Percentiles rank a stretch among this genome's conserved stretches.
Conservation (phyloP, 2,329 filamentous ascomycete genomes). For the Rosellinia necatrix region DNA sequence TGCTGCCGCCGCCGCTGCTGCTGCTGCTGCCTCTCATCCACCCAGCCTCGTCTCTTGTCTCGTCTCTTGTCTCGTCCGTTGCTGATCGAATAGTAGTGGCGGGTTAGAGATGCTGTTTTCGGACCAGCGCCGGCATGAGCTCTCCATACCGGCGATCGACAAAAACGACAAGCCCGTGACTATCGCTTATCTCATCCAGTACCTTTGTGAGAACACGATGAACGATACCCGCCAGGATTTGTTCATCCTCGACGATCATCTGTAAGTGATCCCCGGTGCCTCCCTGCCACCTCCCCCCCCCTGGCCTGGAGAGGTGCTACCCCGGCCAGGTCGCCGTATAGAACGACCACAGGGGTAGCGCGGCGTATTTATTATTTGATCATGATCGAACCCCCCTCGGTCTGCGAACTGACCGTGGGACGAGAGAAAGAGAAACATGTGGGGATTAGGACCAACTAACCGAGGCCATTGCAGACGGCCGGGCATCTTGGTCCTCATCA, state of each 20-base stretch:
- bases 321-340: conserved; percentile 9
- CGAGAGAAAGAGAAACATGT: not conserved
- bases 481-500: conserved; percentile 94
- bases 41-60: conserved; percentile 1
- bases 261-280: conserved; percentile 66
- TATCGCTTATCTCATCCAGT: conserved; percentile 74
- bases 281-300: conserved; percentile 6
- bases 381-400: conserved; percentile 13
- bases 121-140: conserved; percentile 73
- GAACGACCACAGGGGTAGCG: not conserved
- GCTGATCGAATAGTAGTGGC: conserved; percentile 59
- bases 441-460: conserved; percentile 30
- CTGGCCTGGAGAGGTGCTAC: not conserved
- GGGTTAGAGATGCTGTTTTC: conserved; percentile 94
- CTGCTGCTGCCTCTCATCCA: not conserved
- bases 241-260: conserved; percentile 83
- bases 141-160: conserved; percentile 69
- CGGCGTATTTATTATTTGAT: conserved; percentile 4
- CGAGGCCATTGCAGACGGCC: conserved; percentile 70
- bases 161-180: conserved; percentile 65
- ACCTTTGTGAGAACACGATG: conserved; percentile 84
- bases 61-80: too few species aligned
- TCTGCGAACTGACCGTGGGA: conserved; percentile 27
- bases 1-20: too few species aligned
- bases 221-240: conserved; percentile 83